Conservation (phyloP, 495 filamentous ascomycete species). For the Lasiosphaeria ovina region DNA sequence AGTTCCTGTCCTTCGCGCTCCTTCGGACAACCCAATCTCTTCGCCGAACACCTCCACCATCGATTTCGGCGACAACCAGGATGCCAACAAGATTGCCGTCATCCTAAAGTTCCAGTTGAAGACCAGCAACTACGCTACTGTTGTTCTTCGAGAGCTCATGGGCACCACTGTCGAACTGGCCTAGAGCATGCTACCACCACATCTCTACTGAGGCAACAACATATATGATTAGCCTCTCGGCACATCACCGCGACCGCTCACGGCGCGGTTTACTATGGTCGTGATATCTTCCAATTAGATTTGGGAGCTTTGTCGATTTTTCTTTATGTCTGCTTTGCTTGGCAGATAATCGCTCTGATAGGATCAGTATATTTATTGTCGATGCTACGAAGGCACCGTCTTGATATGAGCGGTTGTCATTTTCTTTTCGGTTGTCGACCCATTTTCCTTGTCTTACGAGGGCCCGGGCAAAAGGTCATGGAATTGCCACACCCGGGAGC, state of each 20-base stretch:
- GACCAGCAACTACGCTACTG: constrained; percentile 88
- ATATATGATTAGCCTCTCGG: too few species aligned
- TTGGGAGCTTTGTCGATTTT: background rate
- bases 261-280: background rate
- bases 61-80: constrained; percentile 17
- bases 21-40: constrained; percentile 28
- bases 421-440: background rate
- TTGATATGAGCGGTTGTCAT: background rate
- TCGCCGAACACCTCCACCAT: constrained; percentile 10
- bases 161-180: constrained; percentile 24
- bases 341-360: background rate
- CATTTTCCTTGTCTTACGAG: too few species aligned
- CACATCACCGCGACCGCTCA: background rate
- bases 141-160: constrained; percentile 82
- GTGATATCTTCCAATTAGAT: background rate
- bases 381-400: background rate
- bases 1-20: constrained; percentile 20
- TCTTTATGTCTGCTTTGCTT: background rate
- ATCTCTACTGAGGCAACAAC: background rate
- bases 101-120: constrained; percentile 82
- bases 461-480: too few species aligned
- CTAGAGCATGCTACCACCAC: background rate
- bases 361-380: background rate
- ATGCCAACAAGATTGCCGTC: constrained; percentile 66
- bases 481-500: too few species aligned